A percentile compares a stretch with the other conserved stretches of the same genome.
Evolutionary conservation across 179 eudicot species (phyloP).

Genomic region (Amaranthus tricolor): DNA sequence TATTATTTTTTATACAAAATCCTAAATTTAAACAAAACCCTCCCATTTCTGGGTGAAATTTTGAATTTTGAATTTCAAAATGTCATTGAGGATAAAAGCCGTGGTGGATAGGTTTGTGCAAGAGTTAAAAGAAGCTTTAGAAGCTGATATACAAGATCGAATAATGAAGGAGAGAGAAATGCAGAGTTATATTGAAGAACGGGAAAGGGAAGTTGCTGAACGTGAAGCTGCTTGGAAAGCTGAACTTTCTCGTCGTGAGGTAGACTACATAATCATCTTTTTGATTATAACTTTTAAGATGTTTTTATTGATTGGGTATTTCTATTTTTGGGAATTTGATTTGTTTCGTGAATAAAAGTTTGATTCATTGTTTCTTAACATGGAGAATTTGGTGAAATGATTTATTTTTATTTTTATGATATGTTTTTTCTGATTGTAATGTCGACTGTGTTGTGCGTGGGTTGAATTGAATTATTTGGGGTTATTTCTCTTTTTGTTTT

Average conservation of each 20-base stretch:
- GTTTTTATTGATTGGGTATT: too few species aligned
- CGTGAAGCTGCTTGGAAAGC: background rate
- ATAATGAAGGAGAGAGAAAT: constrained; percentile 98
- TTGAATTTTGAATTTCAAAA: constrained; percentile 5
- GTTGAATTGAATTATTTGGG: too few species aligned
- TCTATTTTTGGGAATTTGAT: too few species aligned
- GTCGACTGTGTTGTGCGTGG: too few species aligned
- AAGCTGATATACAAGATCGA: constrained; percentile 91
- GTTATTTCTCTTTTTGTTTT: too few species aligned
- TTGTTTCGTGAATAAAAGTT: too few species aligned
- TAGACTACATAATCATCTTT: constrained; percentile 1
- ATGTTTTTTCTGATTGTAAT: background rate
- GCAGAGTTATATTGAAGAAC: constrained; percentile 65
- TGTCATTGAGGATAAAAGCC: constrained; percentile 81
- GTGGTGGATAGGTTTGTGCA: constrained; percentile 91
- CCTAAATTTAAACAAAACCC: background rate
- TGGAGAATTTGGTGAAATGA: background rate
- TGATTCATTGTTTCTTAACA: background rate
- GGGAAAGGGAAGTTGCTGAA: background rate
- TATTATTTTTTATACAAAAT: background rate
- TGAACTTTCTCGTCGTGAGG: constrained; percentile 56
- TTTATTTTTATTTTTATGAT: background rate
- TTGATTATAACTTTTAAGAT: background rate
- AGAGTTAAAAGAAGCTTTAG: constrained; percentile 88
- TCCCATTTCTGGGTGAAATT: background rate